Evolutionary conservation across 768 basidiomycete genomes (phyloP), one percentile per base, ranked within the genome.

Genomic region (Trametes cinnabarina): DNA sequence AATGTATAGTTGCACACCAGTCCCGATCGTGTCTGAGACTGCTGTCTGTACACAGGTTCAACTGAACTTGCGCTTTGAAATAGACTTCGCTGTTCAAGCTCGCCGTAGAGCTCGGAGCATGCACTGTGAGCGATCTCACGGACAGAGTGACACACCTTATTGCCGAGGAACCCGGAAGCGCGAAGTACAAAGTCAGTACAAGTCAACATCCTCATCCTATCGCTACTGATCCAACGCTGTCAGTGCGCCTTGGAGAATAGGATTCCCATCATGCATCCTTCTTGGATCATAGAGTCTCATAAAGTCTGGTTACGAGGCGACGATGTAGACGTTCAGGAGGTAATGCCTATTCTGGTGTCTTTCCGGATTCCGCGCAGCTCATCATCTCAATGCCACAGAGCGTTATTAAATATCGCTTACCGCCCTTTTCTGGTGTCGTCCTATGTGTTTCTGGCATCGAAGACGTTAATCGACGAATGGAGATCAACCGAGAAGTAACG

Each of bases 81-180:
- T 51, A 94, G 92, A 79, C 83, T 0, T 79, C 80, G 2, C 62
- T 95, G 32, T 90, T 90, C 68, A 85, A 84, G 58, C 82, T 90
- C 66, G 92, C 90, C 0, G 74, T 82, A 22, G 88, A 94, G 63
- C 85, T 97, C 14, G 94, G 94, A 11, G 94, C 92, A 25, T 73
- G 72, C 3, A 78, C 82, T 42, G 79, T 82, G 15, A 80, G 73
- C 30, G 87, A 90, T 47, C 86, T 96, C 61, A 98, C 93, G 0
- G 88, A 92, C 68, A 77, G 78, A 44, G 88, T 91, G n/a, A 95
- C 93, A 0, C 94, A 96, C 75, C 80, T 98, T 20, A 78, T 98
- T 40, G 92, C 94, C 0, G 74, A 72, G n/a, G 79, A 77, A n/a
- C 86, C 90, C 65, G 90, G 90, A 3, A 86, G 92, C 20, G 82